Evolutionary conservation across 331 rosid genomes (phyloP), one percentile per base, ranked within the genome.

Genomic region (Rhamnella rubrinervis): DNA sequence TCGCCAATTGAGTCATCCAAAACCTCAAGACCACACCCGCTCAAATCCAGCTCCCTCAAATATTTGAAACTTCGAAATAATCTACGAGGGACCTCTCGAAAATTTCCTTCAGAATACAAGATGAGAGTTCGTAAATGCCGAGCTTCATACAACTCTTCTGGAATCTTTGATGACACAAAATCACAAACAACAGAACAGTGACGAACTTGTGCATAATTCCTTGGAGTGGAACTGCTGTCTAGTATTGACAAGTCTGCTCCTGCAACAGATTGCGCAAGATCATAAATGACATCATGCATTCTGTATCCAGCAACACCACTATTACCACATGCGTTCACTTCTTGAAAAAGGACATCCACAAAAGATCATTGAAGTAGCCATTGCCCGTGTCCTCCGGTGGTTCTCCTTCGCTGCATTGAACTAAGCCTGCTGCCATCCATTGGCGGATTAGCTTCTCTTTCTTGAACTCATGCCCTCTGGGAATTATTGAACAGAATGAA

Each of bases 301-400:
- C 55, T 72, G 66, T 71, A 84, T 35, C 49, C 67, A 21, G 8
- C 26, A 2, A 28, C 39, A 46, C 47, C 37, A 0, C 51, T 71
- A 51, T 68, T 44, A 3, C 11, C 46, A n/a, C 17, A 4, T 17
- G 6, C 13, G 15, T 46, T 58, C 14, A 6, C 76, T 47, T 81
- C 84, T 55, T 78, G 78, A 26, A 84, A 84, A 84, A 78, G 4
- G 77, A 84, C 64, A 76, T 66, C 78, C 78, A 75, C 35, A 62
- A 47, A 71, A 59, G 71, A n/a, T 70, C 40, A n/a, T 53, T 56
- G 44, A 80, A 80, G 23, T 71, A 80, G 14, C 17, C 74, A 1
- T 63, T 35, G 1, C 76, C 81, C 5, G 57, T 50, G 49, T 67
- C 60, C 16, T 80, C 84, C 28, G 66, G 71, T 37, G 59, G 39